Evolutionary conservation across 202 grass and related monocot genomes (phyloP), one percentile per base, ranked within the genome.

Genomic region (Panicum virgatum): DNA sequence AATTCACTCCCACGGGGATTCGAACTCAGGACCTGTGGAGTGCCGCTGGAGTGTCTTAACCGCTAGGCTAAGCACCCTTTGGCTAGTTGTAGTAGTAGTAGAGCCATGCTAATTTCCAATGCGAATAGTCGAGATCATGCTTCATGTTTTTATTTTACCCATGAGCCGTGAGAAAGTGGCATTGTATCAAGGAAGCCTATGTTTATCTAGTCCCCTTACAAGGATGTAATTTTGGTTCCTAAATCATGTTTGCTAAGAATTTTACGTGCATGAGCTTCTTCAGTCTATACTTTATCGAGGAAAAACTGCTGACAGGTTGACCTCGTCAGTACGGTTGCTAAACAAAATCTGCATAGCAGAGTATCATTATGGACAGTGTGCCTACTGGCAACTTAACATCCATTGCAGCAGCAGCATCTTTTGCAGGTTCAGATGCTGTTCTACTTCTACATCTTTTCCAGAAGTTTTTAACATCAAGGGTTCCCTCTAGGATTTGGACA

Each of bases 81-180:
- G n/a, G n/a, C n/a, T n/a, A n/a, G n/a, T n/a, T n/a, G n/a, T n/a
- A n/a, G n/a, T n/a, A n/a, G n/a, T n/a, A n/a, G 13, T 23, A 61
- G 19, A 47, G 30, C 16, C 66, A 44, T n/a, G 37, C 20, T 84
- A 59, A 53, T 53, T 52, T 30, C 34, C 52, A 20, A 67, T 62
- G 76, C 52, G 19, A 80, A 43, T 52, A 80, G 52, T 43, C 69
- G 7, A n/a, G n/a, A 13, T 80, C 69, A 38, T 62, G 76, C 1
- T 39, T 84, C 86, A 32, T 75, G 48, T 38, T 73, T 54, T 7
- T 20, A 47, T 78, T 83, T 83, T 72, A 66, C 66, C 57, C 74
- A 88, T 83, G 72, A 69, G 53, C 72, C 52, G 72, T 48, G 66
- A 79, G 30, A 80, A 60, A 78, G 40, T 84, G 66, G 66, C 75